Base-by-base conservation (phyloP, 129 eudicot species). In the Pittosporum tobira region DNA sequence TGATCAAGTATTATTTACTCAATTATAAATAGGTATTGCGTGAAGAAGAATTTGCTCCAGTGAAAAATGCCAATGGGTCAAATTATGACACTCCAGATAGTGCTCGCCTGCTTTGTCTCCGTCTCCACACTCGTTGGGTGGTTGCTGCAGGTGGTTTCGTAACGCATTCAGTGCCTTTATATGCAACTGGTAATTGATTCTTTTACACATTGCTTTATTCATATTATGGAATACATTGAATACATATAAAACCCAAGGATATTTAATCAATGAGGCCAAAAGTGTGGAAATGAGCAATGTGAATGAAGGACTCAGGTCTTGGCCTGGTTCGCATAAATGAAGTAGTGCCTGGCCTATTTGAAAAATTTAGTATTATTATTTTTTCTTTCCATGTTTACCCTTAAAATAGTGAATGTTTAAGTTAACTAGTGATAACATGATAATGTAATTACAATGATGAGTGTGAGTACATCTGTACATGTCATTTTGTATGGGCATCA, bases 21-120 rank as follows among this genome's bases (percentile, higher is more conserved):
- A 15, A 59, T 55, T 2, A 52, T 49, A 13, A 37, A 21, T 20
- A 93, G 99, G 96, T 84, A 6, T 72, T 84, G 62, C 90, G 99
- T 19, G 99, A 93, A 74, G 99, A 93, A 77, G 99, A 93, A 73
- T 93, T 93, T 64, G 99, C 99, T 28, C 99, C 99, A 6, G 99
- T 93, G 50, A 93, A 93, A 67, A 93, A 93, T 79, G 94, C 94
- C n/a, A 87, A 83, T 34, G 99, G 99, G 38, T 72, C 96, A 61
- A 87, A 87, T 74, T 80, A 68, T 75, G 99, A 93, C 70, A 93
- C 99, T 56, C 99, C 99, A 37, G 99, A 93, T 50, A 93, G 96
- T 71, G 99, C 99, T 37, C 76, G 85, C 28, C 78, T 93, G 59
- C 82, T 93, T 38, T 75, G 84, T 63, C 99, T 93, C 51, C 96